These are phyloP conservation scores for Mycocentrospora acerina DNA, from an alignment of 2,329 filamentous ascomycete species.

Conservation along the genomic window DNA sequence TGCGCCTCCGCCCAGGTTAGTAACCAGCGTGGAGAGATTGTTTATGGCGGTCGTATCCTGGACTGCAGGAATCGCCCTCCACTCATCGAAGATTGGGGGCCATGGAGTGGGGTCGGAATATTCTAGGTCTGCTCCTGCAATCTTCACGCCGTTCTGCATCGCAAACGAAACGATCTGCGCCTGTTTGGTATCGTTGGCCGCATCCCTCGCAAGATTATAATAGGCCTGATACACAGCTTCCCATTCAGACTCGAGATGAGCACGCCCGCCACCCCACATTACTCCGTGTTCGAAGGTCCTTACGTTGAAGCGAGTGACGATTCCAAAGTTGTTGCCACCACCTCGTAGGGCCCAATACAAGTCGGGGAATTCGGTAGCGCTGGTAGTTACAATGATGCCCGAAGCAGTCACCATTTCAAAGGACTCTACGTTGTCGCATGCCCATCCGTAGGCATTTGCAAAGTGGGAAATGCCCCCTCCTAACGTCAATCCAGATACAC, in stretches of 20 bases:
- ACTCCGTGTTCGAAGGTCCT: slow-evolving; percentile 18
- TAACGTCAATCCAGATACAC: slow-evolving; percentile 25
- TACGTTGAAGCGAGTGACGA: slow-evolving; percentile 33
- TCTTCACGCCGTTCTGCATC: slow-evolving; percentile 5
- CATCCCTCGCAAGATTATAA: slow-evolving; percentile 14
- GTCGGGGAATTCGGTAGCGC: slow-evolving; percentile 35
- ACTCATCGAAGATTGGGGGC: slow-evolving; percentile 22
- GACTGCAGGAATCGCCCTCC: slow-evolving; percentile 18
- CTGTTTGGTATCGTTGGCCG: slow-evolving; percentile 17
- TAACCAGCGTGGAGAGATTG: slow-evolving; percentile 15
- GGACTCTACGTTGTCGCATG: slow-evolving; percentile 36
- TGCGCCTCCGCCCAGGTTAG: slow-evolving; percentile 9
- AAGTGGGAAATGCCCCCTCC: slow-evolving; percentile 34
- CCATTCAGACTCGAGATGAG: slow-evolving; percentile 13
- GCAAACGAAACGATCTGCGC: slow-evolving; percentile 25
- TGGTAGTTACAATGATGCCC: slow-evolving; percentile 19
- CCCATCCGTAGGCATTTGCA: slow-evolving; percentile 23
- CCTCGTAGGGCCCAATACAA: slow-evolving; percentile 44
- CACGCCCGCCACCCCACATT: slow-evolving; percentile 32
- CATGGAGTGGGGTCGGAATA: slow-evolving; percentile 16
- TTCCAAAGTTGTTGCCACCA: slow-evolving; percentile 40
- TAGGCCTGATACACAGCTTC: slow-evolving; percentile 22
- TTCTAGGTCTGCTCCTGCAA: slow-evolving; percentile 18
- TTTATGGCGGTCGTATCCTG: slow-evolving; percentile 16
- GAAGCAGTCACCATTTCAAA: slow-evolving; percentile 35